Base-by-base conservation (phyloP, 2,329 filamentous ascomycete genomes). In the Remersonia thermophila region DNA sequence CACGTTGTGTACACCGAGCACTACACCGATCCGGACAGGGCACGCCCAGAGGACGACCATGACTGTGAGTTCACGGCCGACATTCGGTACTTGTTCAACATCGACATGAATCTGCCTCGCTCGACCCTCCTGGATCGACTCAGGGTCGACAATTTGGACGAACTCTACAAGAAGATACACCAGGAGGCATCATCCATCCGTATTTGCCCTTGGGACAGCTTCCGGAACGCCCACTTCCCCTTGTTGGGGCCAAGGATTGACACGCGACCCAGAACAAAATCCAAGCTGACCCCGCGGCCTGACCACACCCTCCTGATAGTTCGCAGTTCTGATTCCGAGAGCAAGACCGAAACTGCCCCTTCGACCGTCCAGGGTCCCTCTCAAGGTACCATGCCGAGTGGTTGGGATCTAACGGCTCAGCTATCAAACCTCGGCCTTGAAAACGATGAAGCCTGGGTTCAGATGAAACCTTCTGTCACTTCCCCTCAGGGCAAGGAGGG, bases 111-210 rank as follows among this genome's bases (percentile, higher is more conserved):
- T 27, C 44, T 57, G 23, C 39, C 48, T 3, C 45, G 41, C 1
- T 52, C 52, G 10, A 52, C 52, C 14, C 45, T 57, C 11, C 35
- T 56, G 10, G 54, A 57, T 32, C 47, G 47, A 2, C 26, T 37
- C 14, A 40, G 27, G 17, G 38, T 45, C 2, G 9, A 38, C n/a
- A 27, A 35, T 3, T 13, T 49, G 27, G 33, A 35, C 0, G 39
- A 37, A 2, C 25, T 27, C 1, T 54, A 53, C 31, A 17, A 35
- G 10, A 28, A 26, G 4, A 26, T 54, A 11, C 50, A 51, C 30
- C 26, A 36, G 7, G 36, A 41, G 14, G 48, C 43, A 1, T 47
- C 41, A 2, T 51, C 49, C 6, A 47, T 56, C 4, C 50, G 54
- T 1, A 47, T 54, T 23, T 55, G 52, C 31, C 15, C 28, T 2